Evolutionary conservation across 768 basidiomycete species (phyloP).

Genomic region (Mycena chlorophos): DNA sequence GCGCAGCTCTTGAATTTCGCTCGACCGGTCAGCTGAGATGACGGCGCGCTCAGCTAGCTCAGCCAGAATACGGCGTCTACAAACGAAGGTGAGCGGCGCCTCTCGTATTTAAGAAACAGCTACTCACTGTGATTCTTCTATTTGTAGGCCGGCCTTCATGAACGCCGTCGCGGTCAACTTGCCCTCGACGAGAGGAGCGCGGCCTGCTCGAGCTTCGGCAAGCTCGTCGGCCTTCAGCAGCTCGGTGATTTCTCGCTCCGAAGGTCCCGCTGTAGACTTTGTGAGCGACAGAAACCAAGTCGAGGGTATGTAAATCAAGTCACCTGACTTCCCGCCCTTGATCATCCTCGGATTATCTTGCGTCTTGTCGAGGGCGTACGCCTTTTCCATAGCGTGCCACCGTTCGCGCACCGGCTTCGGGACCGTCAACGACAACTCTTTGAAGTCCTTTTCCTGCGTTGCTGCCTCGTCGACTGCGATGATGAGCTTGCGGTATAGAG

Average conservation of each 20-base stretch:
- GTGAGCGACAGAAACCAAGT: too few species aligned
- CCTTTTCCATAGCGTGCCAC: too few species aligned
- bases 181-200: neutral
- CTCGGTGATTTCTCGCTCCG: slow-evolving; percentile 1
- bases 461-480: neutral
- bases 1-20: slow-evolving; percentile 12
- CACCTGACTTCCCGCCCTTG: too few species aligned
- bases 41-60: neutral
- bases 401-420: too few species aligned
- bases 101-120: neutral
- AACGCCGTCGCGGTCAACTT: neutral
- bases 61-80: neutral
- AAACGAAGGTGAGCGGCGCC: neutral
- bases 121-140: slow-evolving; percentile 16
- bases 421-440: too few species aligned
- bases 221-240: slow-evolving; percentile 1
- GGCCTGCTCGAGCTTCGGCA: neutral
- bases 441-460: neutral
- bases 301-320: too few species aligned
- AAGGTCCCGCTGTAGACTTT: neutral
- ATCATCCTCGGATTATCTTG: too few species aligned
- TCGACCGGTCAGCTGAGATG: slow-evolving; percentile 1
- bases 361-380: too few species aligned
- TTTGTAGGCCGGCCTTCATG: slow-evolving; percentile 3
- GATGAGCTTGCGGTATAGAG: neutral